These are phyloP conservation scores for Fusarium clavum DNA, from an alignment of 2,329 filamentous ascomycete species.

Conservation along the genomic window DNA sequence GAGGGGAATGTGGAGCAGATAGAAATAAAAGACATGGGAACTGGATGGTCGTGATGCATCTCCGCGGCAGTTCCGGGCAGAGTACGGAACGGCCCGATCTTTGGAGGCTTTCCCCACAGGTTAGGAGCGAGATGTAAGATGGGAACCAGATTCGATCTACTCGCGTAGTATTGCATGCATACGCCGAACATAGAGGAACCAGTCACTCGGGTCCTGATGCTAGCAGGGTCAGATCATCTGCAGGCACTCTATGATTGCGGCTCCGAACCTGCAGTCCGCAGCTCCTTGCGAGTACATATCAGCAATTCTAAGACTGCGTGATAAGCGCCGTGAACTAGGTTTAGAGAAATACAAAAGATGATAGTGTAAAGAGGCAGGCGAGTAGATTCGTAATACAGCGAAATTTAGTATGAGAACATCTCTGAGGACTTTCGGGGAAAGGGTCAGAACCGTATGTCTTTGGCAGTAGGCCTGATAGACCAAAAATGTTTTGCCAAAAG, in stretches of 20 bases:
- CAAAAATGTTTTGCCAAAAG: too few relatives aligned
- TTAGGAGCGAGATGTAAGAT: not conserved
- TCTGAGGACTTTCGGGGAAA: not conserved
- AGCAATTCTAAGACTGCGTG: not conserved
- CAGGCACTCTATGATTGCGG: not conserved
- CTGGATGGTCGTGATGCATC: not conserved
- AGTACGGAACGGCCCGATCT: constrained; percentile 12
- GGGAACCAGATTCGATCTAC: constrained; percentile 7
- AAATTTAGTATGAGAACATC: not conserved
- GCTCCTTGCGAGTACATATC: too few relatives aligned
- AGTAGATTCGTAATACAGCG: not conserved
- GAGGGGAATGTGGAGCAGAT: not conserved
- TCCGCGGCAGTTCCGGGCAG: not conserved
- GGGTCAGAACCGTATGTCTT: not conserved
- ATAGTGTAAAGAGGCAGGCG: not conserved
- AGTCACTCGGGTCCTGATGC: not conserved
- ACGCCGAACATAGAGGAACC: constrained; percentile 3
- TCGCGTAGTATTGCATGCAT: constrained; percentile 8
- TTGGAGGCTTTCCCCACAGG: constrained; percentile 11
- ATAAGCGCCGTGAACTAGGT: too few relatives aligned
- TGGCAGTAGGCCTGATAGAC: not conserved
- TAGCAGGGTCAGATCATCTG: constrained; percentile 11
- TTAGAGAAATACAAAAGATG: too few relatives aligned
- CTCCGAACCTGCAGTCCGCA: not conserved
- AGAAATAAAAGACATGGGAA: not conserved